Evolutionary conservation across 2,329 filamentous ascomycete genomes (phyloP).

Genomic region (Cladosporium sp.): DNA sequence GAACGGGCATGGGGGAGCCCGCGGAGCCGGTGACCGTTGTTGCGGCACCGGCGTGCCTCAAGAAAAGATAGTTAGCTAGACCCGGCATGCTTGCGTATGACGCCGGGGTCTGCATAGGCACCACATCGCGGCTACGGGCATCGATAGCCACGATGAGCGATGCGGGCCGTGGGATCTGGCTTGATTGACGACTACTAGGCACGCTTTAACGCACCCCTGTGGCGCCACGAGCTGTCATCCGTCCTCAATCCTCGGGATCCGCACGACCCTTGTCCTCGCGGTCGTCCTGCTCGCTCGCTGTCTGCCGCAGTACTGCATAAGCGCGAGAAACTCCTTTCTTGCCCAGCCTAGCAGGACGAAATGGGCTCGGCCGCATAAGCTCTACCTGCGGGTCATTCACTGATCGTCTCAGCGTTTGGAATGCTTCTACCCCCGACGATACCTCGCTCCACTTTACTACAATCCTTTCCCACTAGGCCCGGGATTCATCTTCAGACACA

Average conservation of each 20-base stretch:
- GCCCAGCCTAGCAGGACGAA: constrained; percentile 4
- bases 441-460: constrained; percentile 4
- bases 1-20: constrained; percentile 9
- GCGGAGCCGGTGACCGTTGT: constrained; percentile 8
- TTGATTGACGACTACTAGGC: constrained; percentile 8
- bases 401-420: constrained; percentile 9
- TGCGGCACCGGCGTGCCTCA: constrained; percentile 12
- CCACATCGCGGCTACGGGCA: constrained; percentile 5
- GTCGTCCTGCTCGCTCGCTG: constrained; percentile 7
- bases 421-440: constrained; percentile 1
- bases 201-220: constrained; percentile 9
- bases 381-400: constrained; percentile 10
- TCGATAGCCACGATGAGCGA: constrained; percentile 7
- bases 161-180: constrained; percentile 14
- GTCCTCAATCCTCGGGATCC: constrained; percentile 7
- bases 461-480: background rate
- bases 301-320: constrained; percentile 13
- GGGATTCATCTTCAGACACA: constrained; percentile 4
- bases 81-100: constrained; percentile 11
- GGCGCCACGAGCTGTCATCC: constrained; percentile 13
- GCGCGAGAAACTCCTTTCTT: constrained; percentile 9
- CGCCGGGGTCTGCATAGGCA: constrained; percentile 5
- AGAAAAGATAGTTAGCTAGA: constrained; percentile 10
- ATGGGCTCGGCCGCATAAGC: constrained; percentile 11
- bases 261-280: constrained; percentile 13